Evolutionary conservation across 768 basidiomycete genomes (phyloP).

Genomic region (Ramaria sp.): DNA sequence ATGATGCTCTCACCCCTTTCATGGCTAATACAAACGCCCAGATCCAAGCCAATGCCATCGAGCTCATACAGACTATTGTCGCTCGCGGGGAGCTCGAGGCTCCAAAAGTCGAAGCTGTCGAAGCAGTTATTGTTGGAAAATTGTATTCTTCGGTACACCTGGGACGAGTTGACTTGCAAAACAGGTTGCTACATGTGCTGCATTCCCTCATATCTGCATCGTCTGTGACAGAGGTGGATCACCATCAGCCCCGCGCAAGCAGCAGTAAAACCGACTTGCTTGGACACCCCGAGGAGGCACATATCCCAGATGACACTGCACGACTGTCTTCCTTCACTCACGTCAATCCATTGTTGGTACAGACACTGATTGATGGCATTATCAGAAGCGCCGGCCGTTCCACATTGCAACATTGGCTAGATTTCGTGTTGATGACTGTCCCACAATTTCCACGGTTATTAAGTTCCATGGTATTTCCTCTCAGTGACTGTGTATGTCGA

Average conservation of each 20-base stretch:
- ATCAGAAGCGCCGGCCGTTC: slow-evolving; percentile 56
- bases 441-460: slow-evolving; percentile 73
- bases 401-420: slow-evolving; percentile 90
- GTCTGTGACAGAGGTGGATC: slow-evolving; percentile 24
- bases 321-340: slow-evolving; percentile 26
- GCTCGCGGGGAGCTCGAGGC: slow-evolving; percentile 71
- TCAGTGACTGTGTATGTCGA: slow-evolving; percentile 70
- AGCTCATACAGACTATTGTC: slow-evolving; percentile 73
- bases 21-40: slow-evolving; percentile 53
- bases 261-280: slow-evolving; percentile 2
- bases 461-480: slow-evolving; percentile 53
- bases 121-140: slow-evolving; percentile 62
- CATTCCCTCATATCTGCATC: slow-evolving; percentile 75
- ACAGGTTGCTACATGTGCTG: slow-evolving; percentile 84
- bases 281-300: slow-evolving; percentile 10
- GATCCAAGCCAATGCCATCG: slow-evolving; percentile 67
- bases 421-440: slow-evolving; percentile 87
- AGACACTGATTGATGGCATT: slow-evolving; percentile 76
- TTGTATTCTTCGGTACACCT: slow-evolving; percentile 65
- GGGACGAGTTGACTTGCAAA: slow-evolving; percentile 72
- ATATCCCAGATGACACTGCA: slow-evolving; percentile 20
- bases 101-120: slow-evolving; percentile 47
- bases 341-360: slow-evolving; percentile 62
- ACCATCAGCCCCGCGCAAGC: slow-evolving; percentile 1
- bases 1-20: slow-evolving; percentile 27